Evolutionary conservation across 2,329 filamentous ascomycete genomes (phyloP).

Genomic region (Chaetomium strumarium): DNA sequence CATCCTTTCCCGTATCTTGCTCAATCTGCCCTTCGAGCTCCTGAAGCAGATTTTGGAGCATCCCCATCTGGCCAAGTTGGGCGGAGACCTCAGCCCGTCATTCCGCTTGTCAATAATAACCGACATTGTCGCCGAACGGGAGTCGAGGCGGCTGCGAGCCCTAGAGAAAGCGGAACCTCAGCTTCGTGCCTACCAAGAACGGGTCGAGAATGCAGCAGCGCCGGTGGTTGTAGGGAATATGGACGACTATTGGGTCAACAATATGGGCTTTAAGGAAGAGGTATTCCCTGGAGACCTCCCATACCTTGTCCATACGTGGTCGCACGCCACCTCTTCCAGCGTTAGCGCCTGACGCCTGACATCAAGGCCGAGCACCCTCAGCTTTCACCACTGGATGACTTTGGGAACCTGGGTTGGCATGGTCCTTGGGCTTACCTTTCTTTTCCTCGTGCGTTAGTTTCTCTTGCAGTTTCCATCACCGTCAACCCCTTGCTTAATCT

Average conservation of each 20-base stretch:
- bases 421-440: constrained; percentile 6
- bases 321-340: constrained; percentile 10
- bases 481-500: constrained; percentile 3
- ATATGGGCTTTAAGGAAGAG: constrained; percentile 28
- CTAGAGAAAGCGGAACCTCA: constrained; percentile 35
- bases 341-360: constrained; percentile 5
- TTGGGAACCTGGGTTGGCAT: constrained; percentile 5
- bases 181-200: constrained; percentile 17
- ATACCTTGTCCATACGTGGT: constrained; percentile 25
- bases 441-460: constrained; percentile 6
- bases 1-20: constrained; percentile 58
- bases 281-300: constrained; percentile 25
- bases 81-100: constrained; percentile 45
- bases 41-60: constrained; percentile 62
- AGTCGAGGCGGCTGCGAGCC: constrained; percentile 45
- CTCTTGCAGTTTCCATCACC: constrained; percentile 4
- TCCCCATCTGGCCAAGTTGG: constrained; percentile 44
- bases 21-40: constrained; percentile 63
- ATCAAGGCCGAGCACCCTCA: background rate
- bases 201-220: constrained; percentile 15
- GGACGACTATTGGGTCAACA: constrained; percentile 24
- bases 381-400: constrained; percentile 22
- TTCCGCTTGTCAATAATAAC: constrained; percentile 44
- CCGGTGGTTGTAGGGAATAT: constrained; percentile 19
- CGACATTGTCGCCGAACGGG: constrained; percentile 50